phyloP scores from a whole-genome alignment of 2,329 filamentous ascomycete species.

The Paraphaeosphaeria minitans region DNA sequence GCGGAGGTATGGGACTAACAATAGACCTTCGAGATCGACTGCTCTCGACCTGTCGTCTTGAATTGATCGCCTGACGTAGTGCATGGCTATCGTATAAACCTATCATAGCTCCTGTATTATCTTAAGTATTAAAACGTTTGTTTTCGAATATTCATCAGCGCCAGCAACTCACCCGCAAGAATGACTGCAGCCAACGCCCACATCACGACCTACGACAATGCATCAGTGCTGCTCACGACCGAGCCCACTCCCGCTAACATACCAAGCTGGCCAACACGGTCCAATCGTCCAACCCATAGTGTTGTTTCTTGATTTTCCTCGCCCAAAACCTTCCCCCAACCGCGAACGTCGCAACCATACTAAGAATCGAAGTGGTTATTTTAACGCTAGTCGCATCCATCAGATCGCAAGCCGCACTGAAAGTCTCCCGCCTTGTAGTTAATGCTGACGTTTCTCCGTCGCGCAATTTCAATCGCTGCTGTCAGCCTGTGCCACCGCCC shows the following conservation, averaged over 20 bases:
- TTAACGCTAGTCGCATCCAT: neutral
- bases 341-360: slow-evolving; percentile 3
- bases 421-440: neutral
- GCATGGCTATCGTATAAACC: neutral
- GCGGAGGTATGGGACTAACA: neutral
- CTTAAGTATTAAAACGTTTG: neutral
- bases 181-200: slow-evolving; percentile 7
- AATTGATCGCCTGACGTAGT: neutral
- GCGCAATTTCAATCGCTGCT: neutral
- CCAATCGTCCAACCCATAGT: slow-evolving; percentile 9
- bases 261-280: slow-evolving; percentile 10
- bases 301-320: slow-evolving; percentile 1
- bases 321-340: slow-evolving; percentile 4
- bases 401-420: neutral
- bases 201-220: neutral
- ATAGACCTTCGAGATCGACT: neutral
- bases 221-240: neutral
- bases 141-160: neutral
- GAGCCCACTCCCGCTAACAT: neutral
- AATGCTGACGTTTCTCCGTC: neutral
- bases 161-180: neutral
- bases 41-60: neutral
- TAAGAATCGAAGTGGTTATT: neutral
- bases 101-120: neutral
- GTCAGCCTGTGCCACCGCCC: neutral